Evolutionary conservation across 495 filamentous ascomycete genomes (phyloP), one percentile per base, ranked within the genome.

Genomic region (Penicillium argentinense): DNA sequence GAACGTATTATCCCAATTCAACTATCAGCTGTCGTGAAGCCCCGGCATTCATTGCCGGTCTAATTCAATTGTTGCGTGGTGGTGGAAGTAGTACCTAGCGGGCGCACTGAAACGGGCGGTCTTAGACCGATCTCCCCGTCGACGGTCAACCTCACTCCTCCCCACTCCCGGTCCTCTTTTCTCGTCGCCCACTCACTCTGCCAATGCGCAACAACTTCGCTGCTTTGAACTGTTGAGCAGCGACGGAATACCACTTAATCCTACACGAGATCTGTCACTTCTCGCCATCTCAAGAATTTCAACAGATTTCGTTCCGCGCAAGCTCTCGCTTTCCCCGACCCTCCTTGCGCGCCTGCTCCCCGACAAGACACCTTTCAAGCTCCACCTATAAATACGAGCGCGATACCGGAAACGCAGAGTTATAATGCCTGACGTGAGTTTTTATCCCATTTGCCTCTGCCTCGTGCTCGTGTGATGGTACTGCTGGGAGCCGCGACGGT

Each of bases 341-440:
- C 29, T 41, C 45, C 26, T 29, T 45, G 23, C 22, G 48, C 48
- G 48, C 48, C 21, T 30, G 33, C 36, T 18, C 28, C 45, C 41
- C 37, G 13, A 24, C 4, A 24, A n/a, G n/a, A n/a, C n/a, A n/a
- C n/a, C n/a, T n/a, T n/a, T n/a, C n/a, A n/a, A n/a, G n/a, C n/a
- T n/a, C n/a, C n/a, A 36, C 6, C 17, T 36, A 7, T 18, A 17
- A 2, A 8, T 18, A 19, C 18, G 32, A 36, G 32, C 2, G 6
- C 9, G 29, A 33, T 33, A 5, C 32, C 14, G 16, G 21, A 27
- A 47, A 37, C 14, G 34, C 9, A 22, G 21, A 17, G 22, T 16
- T 9, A 36, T 7, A 30, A 76, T 76, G 72, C 71, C 72, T 56
- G 72, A 74, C 52, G 71, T 76, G 51, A 67, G 72, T 73, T 45